Evolutionary conservation across 768 basidiomycete species (phyloP), one percentile per base, ranked within the genome.

Genomic region (Leucocoprinus sp.): DNA sequence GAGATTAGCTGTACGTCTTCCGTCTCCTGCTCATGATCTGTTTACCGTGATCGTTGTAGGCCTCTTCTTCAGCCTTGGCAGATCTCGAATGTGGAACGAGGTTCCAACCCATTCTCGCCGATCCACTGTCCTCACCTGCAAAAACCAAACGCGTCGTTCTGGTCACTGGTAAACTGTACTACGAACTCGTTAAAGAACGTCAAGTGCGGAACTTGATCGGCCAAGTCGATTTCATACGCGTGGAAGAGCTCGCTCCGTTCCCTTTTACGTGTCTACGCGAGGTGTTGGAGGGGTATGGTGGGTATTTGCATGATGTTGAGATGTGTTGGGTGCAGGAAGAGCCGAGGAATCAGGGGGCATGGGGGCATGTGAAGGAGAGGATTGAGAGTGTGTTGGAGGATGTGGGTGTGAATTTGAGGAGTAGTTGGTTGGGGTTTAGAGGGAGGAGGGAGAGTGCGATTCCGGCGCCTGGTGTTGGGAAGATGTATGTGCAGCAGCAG

Each of bases 191-290:
- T 50, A 87, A 84, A 52, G 78, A 84, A 46, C 78, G 89, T 5
- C 63, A 76, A 27, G 61, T 69, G 4, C 68, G 65, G 14, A 65
- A 65, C 1, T 58, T 82, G 5, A 64, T 70, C 12, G 67, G 70
- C 36, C 55, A 61, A 0, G 74, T 91, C 1, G 83, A 84, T 0
- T 66, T 93, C 44, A 63, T 91, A 23, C 77, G 87, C n/a, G 55
- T 91, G 34, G 89, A 95, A 57, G 92, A 93, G 58, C 69, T 95
- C 2, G 77, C 81, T 5, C 93, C 92, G 0, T 95, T 96, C 76
- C 92, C 93, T 0, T 91, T 88, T 60, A 46, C 57, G 0, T 64
- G 66, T 18, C 63, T 93, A 0, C 56, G 60, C 3, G 55, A 65
- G 2, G 66, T 66, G 1, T 60, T 93, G 24, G 38, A 52, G 31